Evolutionary conservation across 164 flowering plant species (phyloP), one percentile per base, ranked within the genome.

Genomic region (Brasenia schreberi): DNA sequence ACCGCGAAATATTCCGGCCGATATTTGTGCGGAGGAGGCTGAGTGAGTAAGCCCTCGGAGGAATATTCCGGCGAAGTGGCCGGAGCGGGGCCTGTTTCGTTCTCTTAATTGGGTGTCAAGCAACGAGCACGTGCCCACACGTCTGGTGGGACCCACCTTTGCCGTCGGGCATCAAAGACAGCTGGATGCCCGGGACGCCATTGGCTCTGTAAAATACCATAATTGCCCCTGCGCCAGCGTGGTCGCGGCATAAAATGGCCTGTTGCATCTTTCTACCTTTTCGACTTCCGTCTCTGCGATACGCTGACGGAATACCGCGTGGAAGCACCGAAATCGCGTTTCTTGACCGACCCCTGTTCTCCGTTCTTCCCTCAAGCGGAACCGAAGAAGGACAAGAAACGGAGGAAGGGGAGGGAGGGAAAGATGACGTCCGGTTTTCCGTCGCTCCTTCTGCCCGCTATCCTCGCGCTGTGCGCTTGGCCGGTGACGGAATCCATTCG

Each of bases 401-500:
- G 12, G 12, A 45, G 53, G 53, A 12, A 12, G 53, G 5, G 53
- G 12, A 45, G 53, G 5, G 12, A 45, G 12, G 53, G 53, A 45
- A 16, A 45, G 5, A 12, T 7, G 53, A 45, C 12, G 53, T 45
- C 53, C 12, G 12, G 53, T 45, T 45, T 12, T 7, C 53, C 53
- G 53, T 45, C 53, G 1, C 53, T 63, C 65, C 4, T 65, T 39
- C 5, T 19, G 39, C n/a, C 43, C 19, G 23, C 19, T 7, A 11
- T 59, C 9, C 11, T 64, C 43, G 10, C 56, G 7, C 52, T 60
- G 52, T n/a, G 19, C 59, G 18, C 33, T 16, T 42, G n/a, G 5
- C 16, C 65, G 11, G 49, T 65, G 12, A 49, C 66, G 3, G 62
- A 52, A 17, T 65, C 70, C 4, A 68, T 68, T 56, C 61, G 70